These are phyloP conservation scores for Seminavis robusta DNA, from an alignment of 108 stramenopile genomes.

Conservation along the genomic window DNA sequence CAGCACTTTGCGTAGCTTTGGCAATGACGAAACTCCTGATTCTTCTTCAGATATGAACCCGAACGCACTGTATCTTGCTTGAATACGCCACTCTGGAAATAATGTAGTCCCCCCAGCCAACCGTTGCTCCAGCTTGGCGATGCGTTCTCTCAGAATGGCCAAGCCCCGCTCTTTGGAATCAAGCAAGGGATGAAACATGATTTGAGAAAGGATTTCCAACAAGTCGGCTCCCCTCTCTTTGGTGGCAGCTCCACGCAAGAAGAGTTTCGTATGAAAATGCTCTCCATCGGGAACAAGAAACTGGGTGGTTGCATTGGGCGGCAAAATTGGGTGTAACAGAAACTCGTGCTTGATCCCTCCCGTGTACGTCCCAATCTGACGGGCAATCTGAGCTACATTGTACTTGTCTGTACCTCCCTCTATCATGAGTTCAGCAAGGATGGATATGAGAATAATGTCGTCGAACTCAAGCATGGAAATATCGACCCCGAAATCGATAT, in stretches of 20 bases:
- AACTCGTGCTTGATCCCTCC: conserved; percentile 55
- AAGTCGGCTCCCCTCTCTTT: conserved; percentile 49
- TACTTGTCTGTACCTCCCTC: conserved; percentile 59
- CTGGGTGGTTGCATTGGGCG: conserved; percentile 31
- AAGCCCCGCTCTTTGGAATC: conserved; percentile 44
- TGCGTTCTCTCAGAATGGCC: conserved; percentile 65
- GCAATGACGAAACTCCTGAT: conserved; percentile 68
- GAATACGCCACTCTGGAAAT: conserved; percentile 26
- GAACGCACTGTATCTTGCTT: conserved; percentile 18
- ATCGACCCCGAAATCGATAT: conserved; percentile 84
- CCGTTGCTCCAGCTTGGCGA: conserved; percentile 51
- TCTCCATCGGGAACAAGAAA: conserved; percentile 50
- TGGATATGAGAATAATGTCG: conserved; percentile 68
- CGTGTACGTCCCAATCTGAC: conserved; percentile 62
- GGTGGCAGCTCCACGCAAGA: conserved; percentile 65
- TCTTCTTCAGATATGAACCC: conserved; percentile 74
- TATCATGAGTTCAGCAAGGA: conserved; percentile 61
- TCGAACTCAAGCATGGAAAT: conserved; percentile 70
- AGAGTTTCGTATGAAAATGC: conserved; percentile 62
- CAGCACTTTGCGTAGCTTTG: conserved; percentile 45
- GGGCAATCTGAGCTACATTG: conserved; percentile 20
- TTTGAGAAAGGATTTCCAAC: conserved; percentile 61
- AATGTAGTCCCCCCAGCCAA: too few relatives aligned
- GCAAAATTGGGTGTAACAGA: conserved; percentile 40
- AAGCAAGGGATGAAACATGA: conserved; percentile 52